phyloP scores from a whole-genome alignment of 495 filamentous ascomycete species.

The Bathelium albidoporum region DNA sequence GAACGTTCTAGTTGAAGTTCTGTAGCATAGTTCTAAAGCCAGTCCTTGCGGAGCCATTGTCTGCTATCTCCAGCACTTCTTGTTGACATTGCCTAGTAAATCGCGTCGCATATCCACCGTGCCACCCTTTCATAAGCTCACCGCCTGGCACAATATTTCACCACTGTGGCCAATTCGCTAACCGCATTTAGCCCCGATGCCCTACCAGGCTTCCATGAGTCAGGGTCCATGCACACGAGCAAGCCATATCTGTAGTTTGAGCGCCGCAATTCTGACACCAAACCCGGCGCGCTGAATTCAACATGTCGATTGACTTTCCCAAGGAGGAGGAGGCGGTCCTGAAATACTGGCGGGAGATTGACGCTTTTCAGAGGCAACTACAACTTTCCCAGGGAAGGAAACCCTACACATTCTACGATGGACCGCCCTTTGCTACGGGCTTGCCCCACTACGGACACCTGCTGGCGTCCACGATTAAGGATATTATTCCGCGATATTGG shows the following conservation, averaged over 20 bases:
- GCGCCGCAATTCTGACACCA: not conserved
- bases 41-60: no score
- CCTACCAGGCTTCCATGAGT: not conserved
- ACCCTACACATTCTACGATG: constrained; percentile 73
- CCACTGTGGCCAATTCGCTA: no score
- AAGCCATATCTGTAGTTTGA: not conserved
- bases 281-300: constrained; percentile 7
- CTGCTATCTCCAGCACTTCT: no score
- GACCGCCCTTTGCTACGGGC: constrained; percentile 57
- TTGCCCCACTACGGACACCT: constrained; percentile 94
- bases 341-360: constrained; percentile 75
- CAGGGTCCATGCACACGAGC: not conserved
- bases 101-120: no score
- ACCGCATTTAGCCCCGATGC: no score
- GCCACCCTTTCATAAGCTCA: no score
- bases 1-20: no score
- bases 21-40: no score
- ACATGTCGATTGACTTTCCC: constrained; percentile 85
- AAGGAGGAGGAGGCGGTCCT: constrained; percentile 78
- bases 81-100: no score
- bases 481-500: constrained; percentile 95
- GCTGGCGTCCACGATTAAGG: constrained; percentile 92
- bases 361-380: constrained; percentile 72
- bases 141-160: not conserved
- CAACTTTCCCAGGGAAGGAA: constrained; percentile 61